Conservation (phyloP, 169 alveolate genomes). For the Eimeria tenella region DNA sequence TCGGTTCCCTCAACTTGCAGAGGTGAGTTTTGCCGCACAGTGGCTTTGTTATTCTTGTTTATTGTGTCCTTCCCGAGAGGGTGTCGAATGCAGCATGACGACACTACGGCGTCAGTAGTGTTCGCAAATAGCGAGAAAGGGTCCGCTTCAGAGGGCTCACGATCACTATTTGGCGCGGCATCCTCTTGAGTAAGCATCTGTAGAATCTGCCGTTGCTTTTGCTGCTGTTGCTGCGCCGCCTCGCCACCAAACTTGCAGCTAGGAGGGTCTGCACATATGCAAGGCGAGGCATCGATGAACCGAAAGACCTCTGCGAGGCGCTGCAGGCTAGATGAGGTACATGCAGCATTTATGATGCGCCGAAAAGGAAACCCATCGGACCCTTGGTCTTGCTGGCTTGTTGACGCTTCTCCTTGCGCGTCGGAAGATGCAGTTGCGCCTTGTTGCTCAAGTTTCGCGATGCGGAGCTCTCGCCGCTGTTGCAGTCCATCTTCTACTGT, state of each 20-base stretch:
- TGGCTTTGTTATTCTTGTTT: not conserved
- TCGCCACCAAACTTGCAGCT: constrained; percentile 20
- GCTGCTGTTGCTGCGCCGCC: constrained; percentile 13
- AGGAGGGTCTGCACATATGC: not conserved
- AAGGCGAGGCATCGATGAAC: not conserved
- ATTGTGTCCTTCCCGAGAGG: not conserved
- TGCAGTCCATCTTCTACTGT: not conserved
- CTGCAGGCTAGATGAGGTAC: not conserved
- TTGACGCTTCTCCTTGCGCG: not conserved
- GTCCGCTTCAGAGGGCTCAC: not conserved
- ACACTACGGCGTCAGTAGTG: not conserved
- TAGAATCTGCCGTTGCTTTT: not conserved
- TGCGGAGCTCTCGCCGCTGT: not conserved
- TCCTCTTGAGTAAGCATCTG: constrained; percentile 4
- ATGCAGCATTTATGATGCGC: constrained; percentile 1
- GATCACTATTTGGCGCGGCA: not conserved
- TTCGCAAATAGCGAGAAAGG: constrained; percentile 5
- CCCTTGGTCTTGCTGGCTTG: not conserved
- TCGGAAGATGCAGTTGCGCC: not conserved
- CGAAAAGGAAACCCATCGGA: constrained; percentile 10
- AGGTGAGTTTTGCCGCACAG: no score
- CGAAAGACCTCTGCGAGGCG: not conserved
- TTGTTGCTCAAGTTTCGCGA: not conserved
- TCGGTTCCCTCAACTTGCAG: no score
- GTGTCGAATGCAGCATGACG: not conserved